Evolutionary conservation across 2,329 filamentous ascomycete species (phyloP).

Genomic region (Fusarium aywerte): DNA sequence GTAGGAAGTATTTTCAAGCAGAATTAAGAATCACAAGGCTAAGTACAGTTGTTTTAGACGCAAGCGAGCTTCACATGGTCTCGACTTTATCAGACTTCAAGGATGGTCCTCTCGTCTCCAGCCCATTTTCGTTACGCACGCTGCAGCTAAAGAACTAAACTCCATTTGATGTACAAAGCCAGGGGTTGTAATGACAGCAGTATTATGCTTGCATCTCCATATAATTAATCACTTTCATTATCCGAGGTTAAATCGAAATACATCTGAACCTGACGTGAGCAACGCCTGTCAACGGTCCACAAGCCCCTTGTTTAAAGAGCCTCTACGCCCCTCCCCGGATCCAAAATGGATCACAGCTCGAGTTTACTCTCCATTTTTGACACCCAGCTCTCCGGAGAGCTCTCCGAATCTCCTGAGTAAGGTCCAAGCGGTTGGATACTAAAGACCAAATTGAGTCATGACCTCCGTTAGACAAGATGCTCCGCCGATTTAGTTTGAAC

Average conservation of each 20-base stretch:
- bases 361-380: background rate
- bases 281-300: background rate
- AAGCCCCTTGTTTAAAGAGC: background rate
- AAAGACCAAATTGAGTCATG: slow-evolving; percentile 14
- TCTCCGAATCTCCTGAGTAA: slow-evolving; percentile 3
- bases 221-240: background rate
- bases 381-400: background rate
- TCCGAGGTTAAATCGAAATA: slow-evolving; percentile 4
- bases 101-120: background rate
- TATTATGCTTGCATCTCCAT: no score
- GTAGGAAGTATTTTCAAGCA: background rate
- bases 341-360: background rate
- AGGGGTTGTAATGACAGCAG: background rate
- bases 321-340: background rate
- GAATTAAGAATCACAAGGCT: slow-evolving; percentile 5
- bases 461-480: background rate
- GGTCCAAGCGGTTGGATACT: background rate
- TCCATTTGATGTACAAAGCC: background rate
- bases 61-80: background rate
- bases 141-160: slow-evolving; percentile 5
- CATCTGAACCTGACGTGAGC: slow-evolving; percentile 3
- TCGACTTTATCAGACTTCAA: background rate
- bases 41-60: background rate
- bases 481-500: background rate
- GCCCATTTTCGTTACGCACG: slow-evolving; percentile 3